A percentile compares a stretch with the other conserved stretches of the same genome.
Evolutionary conservation across 176 grass and related monocot genomes (phyloP).

Genomic region (Phyllostachys edulis): DNA sequence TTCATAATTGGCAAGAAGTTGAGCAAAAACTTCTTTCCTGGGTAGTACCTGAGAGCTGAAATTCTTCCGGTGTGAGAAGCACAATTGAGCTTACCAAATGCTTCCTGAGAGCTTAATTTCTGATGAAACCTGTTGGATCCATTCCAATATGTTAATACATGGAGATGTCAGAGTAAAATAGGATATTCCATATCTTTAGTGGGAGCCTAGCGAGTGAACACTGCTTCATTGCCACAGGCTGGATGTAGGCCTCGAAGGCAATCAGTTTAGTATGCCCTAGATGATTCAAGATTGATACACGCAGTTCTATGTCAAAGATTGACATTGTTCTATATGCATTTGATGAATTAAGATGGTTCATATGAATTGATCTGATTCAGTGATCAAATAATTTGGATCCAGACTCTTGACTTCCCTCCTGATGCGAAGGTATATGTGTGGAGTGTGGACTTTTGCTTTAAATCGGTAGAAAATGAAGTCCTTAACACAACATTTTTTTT

Average conservation of each 20-base stretch:
- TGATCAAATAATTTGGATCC: background rate
- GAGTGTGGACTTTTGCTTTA: background rate
- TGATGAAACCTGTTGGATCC: background rate
- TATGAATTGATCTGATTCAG: background rate
- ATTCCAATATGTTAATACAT: background rate
- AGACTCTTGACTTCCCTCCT: background rate
- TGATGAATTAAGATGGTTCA: background rate
- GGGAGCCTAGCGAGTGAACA: background rate
- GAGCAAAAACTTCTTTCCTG: conserved; percentile 74
- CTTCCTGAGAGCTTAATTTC: background rate
- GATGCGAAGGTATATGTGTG: background rate
- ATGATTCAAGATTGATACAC: background rate
- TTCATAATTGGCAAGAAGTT: conserved; percentile 93
- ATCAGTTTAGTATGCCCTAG: background rate
- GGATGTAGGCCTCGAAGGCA: background rate
- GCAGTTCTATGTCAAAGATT: background rate
- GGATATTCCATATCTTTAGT: background rate
- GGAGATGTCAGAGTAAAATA: conserved; percentile 13
- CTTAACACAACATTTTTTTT: background rate
- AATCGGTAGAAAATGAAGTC: too few relatives aligned
- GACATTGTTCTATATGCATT: conserved; percentile 13
- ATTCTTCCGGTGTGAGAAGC: background rate
- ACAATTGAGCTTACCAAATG: background rate
- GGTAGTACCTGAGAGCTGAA: conserved; percentile 52
- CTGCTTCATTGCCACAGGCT: conserved; percentile 12